phyloP scores from a whole-genome alignment of 2,329 filamentous ascomycete genomes.

The Chaetomium sp. region DNA sequence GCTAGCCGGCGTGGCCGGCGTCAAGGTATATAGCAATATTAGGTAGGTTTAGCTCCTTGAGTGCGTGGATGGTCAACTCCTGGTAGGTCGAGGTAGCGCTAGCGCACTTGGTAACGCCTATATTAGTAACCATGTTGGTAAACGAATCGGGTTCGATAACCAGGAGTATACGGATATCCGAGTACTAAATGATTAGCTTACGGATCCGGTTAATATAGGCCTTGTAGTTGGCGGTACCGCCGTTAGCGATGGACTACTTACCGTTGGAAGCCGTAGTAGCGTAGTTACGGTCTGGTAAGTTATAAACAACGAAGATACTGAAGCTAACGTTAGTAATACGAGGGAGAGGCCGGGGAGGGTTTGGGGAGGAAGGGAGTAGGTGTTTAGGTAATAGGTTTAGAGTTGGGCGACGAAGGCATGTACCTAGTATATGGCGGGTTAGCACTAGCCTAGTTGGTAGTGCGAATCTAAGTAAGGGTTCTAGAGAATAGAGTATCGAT shows the following conservation, averaged over 20 bases:
- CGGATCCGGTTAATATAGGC: constrained; percentile 56
- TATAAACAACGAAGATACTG: constrained; percentile 53
- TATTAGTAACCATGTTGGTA: constrained; percentile 61
- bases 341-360: not conserved
- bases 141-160: constrained; percentile 59
- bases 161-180: constrained; percentile 48
- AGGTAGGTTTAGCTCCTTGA: constrained; percentile 55
- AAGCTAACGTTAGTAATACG: not conserved
- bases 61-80: constrained; percentile 53
- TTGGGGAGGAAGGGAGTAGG: not conserved
- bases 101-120: constrained; percentile 53
- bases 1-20: constrained; percentile 61
- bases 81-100: constrained; percentile 52
- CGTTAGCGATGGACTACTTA: constrained; percentile 54
- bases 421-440: constrained; percentile 47
- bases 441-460: constrained; percentile 42
- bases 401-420: constrained; percentile 32
- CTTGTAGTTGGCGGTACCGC: constrained; percentile 58
- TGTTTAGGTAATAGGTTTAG: not conserved
- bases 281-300: constrained; percentile 62
- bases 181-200: constrained; percentile 46
- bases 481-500: constrained; percentile 48
- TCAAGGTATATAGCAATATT: constrained; percentile 62
- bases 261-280: constrained; percentile 60
- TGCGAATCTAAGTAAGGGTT: constrained; percentile 46